These are phyloP conservation scores for Phaeosphaeriaceae sp. DNA, from an alignment of 2,329 filamentous ascomycete species.

Conservation along the genomic window DNA sequence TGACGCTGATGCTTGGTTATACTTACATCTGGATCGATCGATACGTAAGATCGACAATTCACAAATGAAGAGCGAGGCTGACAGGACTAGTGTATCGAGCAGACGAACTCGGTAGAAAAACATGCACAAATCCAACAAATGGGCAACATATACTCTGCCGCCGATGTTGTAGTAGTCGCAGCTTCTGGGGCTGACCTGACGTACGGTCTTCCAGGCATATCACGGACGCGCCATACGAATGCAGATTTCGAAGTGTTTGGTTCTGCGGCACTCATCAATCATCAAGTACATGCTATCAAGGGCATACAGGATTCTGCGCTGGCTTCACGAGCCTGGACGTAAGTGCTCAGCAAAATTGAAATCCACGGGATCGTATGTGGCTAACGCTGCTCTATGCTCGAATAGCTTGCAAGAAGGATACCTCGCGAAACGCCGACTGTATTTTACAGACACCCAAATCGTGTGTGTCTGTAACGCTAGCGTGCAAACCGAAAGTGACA, in stretches of 20 bases:
- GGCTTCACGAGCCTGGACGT: slow-evolving; percentile 1
- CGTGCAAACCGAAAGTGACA: neutral
- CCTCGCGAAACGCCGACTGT: neutral
- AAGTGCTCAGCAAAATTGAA: neutral
- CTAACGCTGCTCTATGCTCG: neutral
- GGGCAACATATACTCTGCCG: slow-evolving; percentile 11
- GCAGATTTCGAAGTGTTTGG: neutral
- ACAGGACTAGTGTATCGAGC: slow-evolving; percentile 2
- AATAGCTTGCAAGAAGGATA: neutral
- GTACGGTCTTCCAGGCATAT: slow-evolving; percentile 3
- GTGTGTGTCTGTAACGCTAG: neutral
- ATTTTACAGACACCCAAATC: neutral
- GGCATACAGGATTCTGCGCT: neutral
- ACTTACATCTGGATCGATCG: neutral
- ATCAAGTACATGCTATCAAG: neutral
- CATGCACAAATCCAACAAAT: slow-evolving; percentile 9
- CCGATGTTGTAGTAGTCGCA: slow-evolving; percentile 11
- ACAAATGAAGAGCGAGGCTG: neutral
- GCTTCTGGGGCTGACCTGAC: slow-evolving; percentile 1
- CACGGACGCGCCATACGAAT: neutral
- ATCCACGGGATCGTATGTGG: neutral
- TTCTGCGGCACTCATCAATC: neutral
- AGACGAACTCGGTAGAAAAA: neutral
- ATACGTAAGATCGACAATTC: neutral
- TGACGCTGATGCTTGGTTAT: neutral